phyloP scores from a whole-genome alignment of 75 land plant genomes.

The Picea glauca region DNA sequence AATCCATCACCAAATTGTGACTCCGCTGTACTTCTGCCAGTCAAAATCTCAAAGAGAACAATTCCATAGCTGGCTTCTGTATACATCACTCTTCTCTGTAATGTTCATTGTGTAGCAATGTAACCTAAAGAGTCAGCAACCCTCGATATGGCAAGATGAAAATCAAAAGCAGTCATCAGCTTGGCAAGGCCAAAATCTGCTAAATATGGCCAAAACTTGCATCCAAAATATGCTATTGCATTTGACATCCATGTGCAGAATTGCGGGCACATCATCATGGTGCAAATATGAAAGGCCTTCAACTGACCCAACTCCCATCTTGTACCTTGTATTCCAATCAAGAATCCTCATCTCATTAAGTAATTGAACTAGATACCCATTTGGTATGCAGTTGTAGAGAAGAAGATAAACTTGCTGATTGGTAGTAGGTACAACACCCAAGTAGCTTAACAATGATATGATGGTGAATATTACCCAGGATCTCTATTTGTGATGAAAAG shows the following conservation, averaged over 20 bases:
- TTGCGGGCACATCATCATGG: conserved; percentile 82
- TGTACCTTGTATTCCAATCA: conserved; percentile 81
- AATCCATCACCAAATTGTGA: conserved; percentile 47
- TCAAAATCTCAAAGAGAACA: conserved; percentile 82
- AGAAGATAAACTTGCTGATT: conserved; percentile 71
- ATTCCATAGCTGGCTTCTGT: conserved; percentile 65
- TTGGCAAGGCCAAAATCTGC: conserved; percentile 95
- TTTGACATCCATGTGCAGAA: conserved; percentile 86
- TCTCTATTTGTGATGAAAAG: conserved; percentile 76
- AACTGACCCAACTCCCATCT: conserved; percentile 77
- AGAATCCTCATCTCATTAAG: conserved; percentile 56
- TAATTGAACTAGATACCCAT: conserved; percentile 80
- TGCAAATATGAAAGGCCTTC: conserved; percentile 88
- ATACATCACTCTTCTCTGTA: conserved; percentile 94
- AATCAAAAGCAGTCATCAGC: conserved; percentile 61
- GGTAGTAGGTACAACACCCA: conserved; percentile 57
- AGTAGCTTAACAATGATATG: conserved; percentile 74
- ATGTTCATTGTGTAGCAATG: conserved; percentile 89
- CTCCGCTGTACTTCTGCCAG: conserved; percentile 68
- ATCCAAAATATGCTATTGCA: conserved; percentile 73
- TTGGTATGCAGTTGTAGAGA: conserved; percentile 74
- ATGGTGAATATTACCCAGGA: conserved; percentile 79
- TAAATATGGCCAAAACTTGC: conserved; percentile 68
- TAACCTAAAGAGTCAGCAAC: conserved; percentile 92
- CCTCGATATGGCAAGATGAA: conserved; percentile 66